Percentiles rank a stretch among this genome's conserved stretches.
These are phyloP conservation scores for Colletotrichum sp. DNA, from an alignment of 2,329 filamentous ascomycete genomes.

Conservation along the genomic window DNA sequence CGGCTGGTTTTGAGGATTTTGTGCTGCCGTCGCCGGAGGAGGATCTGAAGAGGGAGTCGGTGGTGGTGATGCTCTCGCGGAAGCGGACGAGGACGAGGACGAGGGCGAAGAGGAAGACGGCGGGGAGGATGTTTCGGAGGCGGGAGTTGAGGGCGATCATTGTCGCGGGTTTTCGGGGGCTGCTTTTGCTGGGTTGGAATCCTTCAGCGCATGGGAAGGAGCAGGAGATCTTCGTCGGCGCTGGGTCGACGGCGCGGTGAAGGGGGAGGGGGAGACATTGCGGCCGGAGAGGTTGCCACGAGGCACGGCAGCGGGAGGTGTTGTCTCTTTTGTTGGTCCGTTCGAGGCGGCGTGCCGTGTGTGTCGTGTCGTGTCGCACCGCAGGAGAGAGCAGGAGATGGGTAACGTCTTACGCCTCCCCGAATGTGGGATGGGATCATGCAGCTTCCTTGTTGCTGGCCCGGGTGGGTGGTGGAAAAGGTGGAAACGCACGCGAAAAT, in stretches of 20 bases:
- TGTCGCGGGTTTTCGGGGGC: background rate
- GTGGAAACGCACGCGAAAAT: background rate
- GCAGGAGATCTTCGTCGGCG: background rate
- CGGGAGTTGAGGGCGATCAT: background rate
- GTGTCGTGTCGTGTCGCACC: background rate
- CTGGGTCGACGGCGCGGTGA: background rate
- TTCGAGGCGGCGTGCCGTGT: background rate
- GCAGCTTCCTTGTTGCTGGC: slow-evolving; percentile 3
- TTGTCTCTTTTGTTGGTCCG: background rate
- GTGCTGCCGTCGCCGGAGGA: background rate
- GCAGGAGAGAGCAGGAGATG: background rate
- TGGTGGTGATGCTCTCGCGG: background rate
- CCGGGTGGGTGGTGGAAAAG: background rate
- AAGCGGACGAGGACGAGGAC: slow-evolving; percentile 9
- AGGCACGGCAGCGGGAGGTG: background rate
- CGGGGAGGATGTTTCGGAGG: background rate
- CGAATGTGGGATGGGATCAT: background rate
- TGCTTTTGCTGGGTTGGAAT: background rate
- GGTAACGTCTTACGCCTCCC: background rate
- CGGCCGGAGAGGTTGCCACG: background rate
- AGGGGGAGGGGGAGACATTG: background rate
- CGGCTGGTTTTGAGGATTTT: background rate
- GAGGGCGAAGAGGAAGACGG: slow-evolving; percentile 14
- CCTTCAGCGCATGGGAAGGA: background rate
- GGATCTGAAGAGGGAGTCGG: background rate